Evolutionary conservation across 2,329 filamentous ascomycete genomes (phyloP), one percentile per base, ranked within the genome.

Genomic region (Metarhizium humberi): DNA sequence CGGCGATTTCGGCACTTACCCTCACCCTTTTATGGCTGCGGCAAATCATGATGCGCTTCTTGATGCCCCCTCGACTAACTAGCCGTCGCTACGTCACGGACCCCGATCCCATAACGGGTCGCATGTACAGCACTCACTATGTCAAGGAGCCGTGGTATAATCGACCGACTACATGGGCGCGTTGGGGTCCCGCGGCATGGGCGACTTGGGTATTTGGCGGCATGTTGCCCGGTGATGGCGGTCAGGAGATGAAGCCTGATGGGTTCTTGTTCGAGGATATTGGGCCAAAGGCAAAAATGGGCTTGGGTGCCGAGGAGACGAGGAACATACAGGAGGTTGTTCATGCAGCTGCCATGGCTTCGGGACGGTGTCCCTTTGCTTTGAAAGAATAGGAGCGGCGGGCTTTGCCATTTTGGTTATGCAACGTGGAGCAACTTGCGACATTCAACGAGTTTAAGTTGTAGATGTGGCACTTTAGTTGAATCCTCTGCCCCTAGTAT

Each of bases 111-210:
- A 69, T 75, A 34, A 78, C 79, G 0, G 79, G 79, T 0, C 77
- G 79, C 3, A 76, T 82, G 58, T 73, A 76, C 53, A 66, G 62
- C 66, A 61, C 71, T 0, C 60, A 73, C 42, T 88, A 82, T 69
- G 75, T 84, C 30, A 79, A 81, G 11, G 78, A 82, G 50, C 87
- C 86, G 2, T 88, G 80, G 69, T 89, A 88, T 67, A 74, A 80
- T 29, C 75, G 78, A 57, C 75, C 76, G 32, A 86, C 79, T 0
- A 67, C 80, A 45, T 81, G 77, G 80, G 81, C 77, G 62, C 79
- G 81, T 56, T 90, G 80, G 82, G 81, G 80, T 2, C 84, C 77
- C 0, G 66, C 67, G 57, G 83, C 77, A 0, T 77, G 77, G 74
- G 56, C 80, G 4, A 65, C 71, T 20, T 66, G 76, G 63, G 51